These are phyloP conservation scores for Cordyceps pruinosa DNA, from an alignment of 2,329 filamentous ascomycete species.

Conservation along the genomic window DNA sequence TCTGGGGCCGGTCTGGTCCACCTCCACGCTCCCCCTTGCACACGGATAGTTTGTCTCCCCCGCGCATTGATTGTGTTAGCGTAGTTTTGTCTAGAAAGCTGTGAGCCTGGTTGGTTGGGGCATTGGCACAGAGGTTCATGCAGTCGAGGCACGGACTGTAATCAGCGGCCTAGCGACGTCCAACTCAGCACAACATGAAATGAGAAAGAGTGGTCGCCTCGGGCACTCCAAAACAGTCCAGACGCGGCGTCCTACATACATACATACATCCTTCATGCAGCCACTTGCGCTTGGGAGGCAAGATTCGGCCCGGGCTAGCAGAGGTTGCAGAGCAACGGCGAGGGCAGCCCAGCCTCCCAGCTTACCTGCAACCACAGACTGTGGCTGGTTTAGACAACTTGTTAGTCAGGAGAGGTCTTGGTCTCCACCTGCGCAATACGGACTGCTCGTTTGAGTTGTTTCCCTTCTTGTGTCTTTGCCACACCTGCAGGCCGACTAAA, in stretches of 20 bases:
- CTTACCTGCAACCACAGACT: not conserved
- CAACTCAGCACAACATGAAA: not conserved
- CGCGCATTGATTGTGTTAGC: not conserved
- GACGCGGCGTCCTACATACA: not conserved
- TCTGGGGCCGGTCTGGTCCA: constrained; percentile 2
- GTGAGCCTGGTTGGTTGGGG: not conserved
- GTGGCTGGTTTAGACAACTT: not conserved
- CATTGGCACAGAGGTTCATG: not conserved
- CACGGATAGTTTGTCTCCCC: not conserved
- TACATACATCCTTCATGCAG: constrained; percentile 4
- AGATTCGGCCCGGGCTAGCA: not conserved
- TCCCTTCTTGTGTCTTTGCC: constrained; percentile 1
- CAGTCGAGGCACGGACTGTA: not conserved
- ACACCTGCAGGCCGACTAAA: not conserved
- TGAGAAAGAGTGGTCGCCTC: not conserved
- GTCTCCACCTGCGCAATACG: constrained; percentile 6
- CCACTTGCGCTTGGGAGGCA: constrained; percentile 1
- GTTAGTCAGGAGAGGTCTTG: not conserved
- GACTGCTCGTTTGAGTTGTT: not conserved
- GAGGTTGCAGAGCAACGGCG: not conserved
- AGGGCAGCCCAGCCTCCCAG: not conserved
- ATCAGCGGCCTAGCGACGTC: not conserved
- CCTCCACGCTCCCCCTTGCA: not conserved
- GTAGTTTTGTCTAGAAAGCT: not conserved
- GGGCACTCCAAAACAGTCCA: not conserved